phyloP scores from a whole-genome alignment of 768 basidiomycete genomes.

The Pleurotus ostreatus region DNA sequence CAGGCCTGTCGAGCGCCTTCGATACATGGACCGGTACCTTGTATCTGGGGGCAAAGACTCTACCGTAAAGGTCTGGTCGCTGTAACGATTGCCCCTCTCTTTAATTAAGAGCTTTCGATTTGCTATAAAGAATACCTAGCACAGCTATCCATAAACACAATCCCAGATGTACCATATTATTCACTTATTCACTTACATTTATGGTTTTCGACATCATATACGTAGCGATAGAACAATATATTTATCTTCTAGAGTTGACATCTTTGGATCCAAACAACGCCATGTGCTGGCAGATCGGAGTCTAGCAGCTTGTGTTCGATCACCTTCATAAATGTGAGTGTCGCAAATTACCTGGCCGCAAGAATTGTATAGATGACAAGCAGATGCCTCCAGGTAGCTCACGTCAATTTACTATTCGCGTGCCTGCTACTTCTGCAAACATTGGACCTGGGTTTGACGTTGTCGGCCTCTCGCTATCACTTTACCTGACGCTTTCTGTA shows the following conservation, averaged over 20 bases:
- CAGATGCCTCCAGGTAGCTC: constrained; percentile 11
- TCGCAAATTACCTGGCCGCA: background rate
- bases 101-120: background rate
- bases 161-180: constrained; percentile 4
- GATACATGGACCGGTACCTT: constrained; percentile 96
- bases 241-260: background rate
- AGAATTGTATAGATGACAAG: constrained; percentile 2
- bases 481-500: constrained; percentile 76
- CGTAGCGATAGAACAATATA: background rate
- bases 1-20: constrained; percentile 78
- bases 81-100: constrained; percentile 39
- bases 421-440: constrained; percentile 98
- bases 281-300: background rate
- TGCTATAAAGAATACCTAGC: background rate
- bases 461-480: constrained; percentile 93
- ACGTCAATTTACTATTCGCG: constrained; percentile 62
- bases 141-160: background rate
- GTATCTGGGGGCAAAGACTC: constrained; percentile 88
- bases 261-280: background rate
- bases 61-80: constrained; percentile 87
- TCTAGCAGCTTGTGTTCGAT: background rate
- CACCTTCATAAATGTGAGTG: background rate
- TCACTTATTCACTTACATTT: background rate
- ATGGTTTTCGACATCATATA: constrained; percentile 1
- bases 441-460: constrained; percentile 99